A percentile compares a stretch with the other conserved stretches of the same genome.
Conservation (phyloP, 345 rosid species). For the Populus deltoides region DNA sequence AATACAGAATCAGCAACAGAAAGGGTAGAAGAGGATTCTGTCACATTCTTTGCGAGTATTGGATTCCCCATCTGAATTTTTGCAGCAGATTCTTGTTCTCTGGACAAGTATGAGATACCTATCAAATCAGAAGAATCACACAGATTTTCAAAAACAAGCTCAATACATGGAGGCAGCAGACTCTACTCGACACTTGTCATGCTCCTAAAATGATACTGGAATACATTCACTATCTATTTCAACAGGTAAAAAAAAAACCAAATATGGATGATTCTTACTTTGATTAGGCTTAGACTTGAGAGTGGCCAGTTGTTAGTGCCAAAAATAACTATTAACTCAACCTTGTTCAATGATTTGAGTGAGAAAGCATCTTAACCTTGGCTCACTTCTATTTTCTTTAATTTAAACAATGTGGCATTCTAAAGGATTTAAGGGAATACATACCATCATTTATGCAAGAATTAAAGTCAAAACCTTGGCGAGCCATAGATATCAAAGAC, state of each 20-base stretch:
- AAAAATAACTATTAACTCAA: not conserved
- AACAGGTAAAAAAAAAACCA: not conserved
- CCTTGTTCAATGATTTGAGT: not conserved
- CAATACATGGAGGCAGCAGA: not conserved
- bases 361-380: not conserved
- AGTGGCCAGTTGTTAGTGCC: not conserved
- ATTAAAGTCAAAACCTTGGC: constrained; percentile 83
- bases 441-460: constrained; percentile 81
- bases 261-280: not conserved
- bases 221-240: not conserved
- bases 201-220: not conserved
- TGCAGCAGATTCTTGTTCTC: constrained; percentile 71
- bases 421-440: not conserved
- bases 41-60: constrained; percentile 24
- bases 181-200: not conserved
- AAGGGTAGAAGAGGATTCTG: constrained; percentile 38
- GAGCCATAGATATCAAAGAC: constrained; percentile 64
- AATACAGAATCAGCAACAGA: constrained; percentile 75
- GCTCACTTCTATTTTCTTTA: too few species aligned
- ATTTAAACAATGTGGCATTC: too few species aligned
- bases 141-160: not conserved
- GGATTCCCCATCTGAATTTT: constrained; percentile 58
- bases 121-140: constrained; percentile 4
- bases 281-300: not conserved
- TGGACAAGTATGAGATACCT: constrained; percentile 88